These are phyloP conservation scores for Macrolepiota albuminosa DNA, from an alignment of 768 basidiomycete genomes.

Conservation along the genomic window DNA sequence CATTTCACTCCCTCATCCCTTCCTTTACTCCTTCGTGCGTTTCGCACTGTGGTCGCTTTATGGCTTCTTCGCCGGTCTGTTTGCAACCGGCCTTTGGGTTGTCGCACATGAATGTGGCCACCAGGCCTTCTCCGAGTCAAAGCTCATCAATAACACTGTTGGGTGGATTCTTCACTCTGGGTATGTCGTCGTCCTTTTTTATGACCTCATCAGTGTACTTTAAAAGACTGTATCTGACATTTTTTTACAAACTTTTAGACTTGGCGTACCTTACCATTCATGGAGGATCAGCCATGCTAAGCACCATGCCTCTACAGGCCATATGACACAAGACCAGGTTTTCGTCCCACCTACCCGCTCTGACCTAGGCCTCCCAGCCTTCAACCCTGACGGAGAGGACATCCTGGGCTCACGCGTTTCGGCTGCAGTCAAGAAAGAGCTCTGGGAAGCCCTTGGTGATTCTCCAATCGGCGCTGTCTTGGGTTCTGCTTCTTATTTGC, in stretches of 20 bases:
- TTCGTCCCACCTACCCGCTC: slow-evolving; percentile 91
- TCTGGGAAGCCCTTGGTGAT: slow-evolving; percentile 87
- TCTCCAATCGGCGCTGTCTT: slow-evolving; percentile 73
- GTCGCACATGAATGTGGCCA: slow-evolving; percentile 95
- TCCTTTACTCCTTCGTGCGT: slow-evolving; percentile 56
- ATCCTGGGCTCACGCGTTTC: slow-evolving; percentile 58
- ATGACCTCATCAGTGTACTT: background rate
- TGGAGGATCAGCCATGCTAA: slow-evolving; percentile 94
- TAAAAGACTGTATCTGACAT: slow-evolving; percentile 15
- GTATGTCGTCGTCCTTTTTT: slow-evolving; percentile 36
- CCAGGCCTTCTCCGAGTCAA: slow-evolving; percentile 92
- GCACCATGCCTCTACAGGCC: slow-evolving; percentile 92
- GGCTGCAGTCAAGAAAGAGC: slow-evolving; percentile 62
- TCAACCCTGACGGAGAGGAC: slow-evolving; percentile 68
- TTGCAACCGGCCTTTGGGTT: slow-evolving; percentile 92
- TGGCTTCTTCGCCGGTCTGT: slow-evolving; percentile 77
- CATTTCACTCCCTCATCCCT: slow-evolving; percentile 53
- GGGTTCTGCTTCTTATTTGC: slow-evolving; percentile 54
- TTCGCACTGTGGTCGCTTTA: slow-evolving; percentile 78
- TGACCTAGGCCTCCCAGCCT: slow-evolving; percentile 54
- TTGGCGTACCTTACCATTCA: slow-evolving; percentile 94
- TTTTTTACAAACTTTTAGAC: slow-evolving; percentile 36
- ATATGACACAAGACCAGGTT: slow-evolving; percentile 94
- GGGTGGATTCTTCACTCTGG: slow-evolving; percentile 91
- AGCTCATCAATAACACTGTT: slow-evolving; percentile 85